phyloP scores from a whole-genome alignment of 2,329 filamentous ascomycete genomes.

The Verticillium klebahnii region DNA sequence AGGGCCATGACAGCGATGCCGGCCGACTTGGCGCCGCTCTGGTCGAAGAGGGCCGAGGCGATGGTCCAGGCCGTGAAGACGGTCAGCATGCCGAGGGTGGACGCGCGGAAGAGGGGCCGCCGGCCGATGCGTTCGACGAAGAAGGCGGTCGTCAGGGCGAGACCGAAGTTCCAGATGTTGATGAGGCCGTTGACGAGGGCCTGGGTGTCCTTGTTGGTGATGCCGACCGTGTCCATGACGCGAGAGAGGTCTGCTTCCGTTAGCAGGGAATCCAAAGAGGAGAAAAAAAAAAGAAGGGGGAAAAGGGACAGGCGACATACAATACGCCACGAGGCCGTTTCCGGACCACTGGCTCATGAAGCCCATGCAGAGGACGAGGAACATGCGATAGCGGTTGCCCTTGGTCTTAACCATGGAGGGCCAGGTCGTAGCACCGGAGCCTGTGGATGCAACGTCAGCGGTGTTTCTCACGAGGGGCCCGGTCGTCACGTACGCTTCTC shows the following conservation, averaged over 20 bases:
- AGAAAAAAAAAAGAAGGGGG: neutral
- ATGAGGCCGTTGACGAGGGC: constrained; percentile 22
- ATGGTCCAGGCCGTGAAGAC: constrained; percentile 30
- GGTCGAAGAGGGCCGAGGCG: constrained; percentile 24
- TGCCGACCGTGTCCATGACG: constrained; percentile 15
- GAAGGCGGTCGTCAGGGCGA: constrained; percentile 20
- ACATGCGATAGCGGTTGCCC: constrained; percentile 26
- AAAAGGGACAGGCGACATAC: constrained; percentile 2
- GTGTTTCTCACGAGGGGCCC: too few species aligned
- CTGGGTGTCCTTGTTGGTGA: constrained; percentile 19
- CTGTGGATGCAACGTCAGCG: constrained; percentile 2
- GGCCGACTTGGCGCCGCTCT: constrained; percentile 20
- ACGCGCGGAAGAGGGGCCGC: constrained; percentile 18
- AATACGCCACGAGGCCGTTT: constrained; percentile 26
- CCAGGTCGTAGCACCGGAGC: constrained; percentile 19
- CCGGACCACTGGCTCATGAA: constrained; percentile 37
- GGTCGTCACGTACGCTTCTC: constrained; percentile 30
- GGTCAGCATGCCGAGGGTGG: constrained; percentile 20
- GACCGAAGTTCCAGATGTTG: constrained; percentile 22
- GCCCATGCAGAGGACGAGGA: constrained; percentile 36
- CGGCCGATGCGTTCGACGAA: constrained; percentile 22
- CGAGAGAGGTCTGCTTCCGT: constrained; percentile 8
- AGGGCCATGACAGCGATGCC: constrained; percentile 27
- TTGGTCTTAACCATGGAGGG: constrained; percentile 22
- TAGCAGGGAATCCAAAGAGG: neutral